Evolutionary conservation across 768 basidiomycete genomes (phyloP), one percentile per base, ranked within the genome.

Genomic region (Kwoniella europaea): DNA sequence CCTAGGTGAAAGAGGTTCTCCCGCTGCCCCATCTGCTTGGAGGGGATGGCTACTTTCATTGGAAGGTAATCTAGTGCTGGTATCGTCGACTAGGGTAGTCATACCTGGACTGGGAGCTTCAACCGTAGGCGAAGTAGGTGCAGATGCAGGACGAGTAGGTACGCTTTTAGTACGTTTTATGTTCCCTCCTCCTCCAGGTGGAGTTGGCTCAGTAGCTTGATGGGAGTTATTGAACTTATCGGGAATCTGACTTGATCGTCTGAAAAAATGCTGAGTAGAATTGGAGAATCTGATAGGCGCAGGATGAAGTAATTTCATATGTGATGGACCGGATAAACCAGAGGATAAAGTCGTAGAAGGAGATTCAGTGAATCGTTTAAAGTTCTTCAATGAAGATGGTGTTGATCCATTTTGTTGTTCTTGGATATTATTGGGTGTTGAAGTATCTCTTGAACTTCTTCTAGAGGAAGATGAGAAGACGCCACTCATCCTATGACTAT

Each of bases 61-160:
- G 4, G 68, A 70, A 42, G 68, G 63, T 22, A 70, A 59, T 43
- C 68, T 46, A 2, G 63, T 55, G 24, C 68, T 65, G 24, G 27
- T 24, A 44, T 63, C 56, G 27, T 70, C 68, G 0, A 70, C 68
- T 12, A 70, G 20, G 0, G 68, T 70, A 9, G 68, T 70, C 63
- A 70, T 58, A 27, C 68, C 68, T 22, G 68, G 68, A 65, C 68
- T 70, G 4, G 68, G 63, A 46, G 62, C 68, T 52, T 70, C 68
- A 6, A 70, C 22, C 2, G 56, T 70, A 10, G 68, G 68, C 15
- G 68, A 70, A 27, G 63, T 65, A 42, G 68, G 68, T 41, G 68
- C 68, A 2, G 68, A 70, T 20, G 62, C 56, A 4, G 68, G 68
- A 65, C 68, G 35, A 20, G 57, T 42, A 12, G 68, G 68, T 7